Evolutionary conservation across 1,284 basidiomycete species (phyloP).

Genomic region (Ganoderma leucocontextum): DNA sequence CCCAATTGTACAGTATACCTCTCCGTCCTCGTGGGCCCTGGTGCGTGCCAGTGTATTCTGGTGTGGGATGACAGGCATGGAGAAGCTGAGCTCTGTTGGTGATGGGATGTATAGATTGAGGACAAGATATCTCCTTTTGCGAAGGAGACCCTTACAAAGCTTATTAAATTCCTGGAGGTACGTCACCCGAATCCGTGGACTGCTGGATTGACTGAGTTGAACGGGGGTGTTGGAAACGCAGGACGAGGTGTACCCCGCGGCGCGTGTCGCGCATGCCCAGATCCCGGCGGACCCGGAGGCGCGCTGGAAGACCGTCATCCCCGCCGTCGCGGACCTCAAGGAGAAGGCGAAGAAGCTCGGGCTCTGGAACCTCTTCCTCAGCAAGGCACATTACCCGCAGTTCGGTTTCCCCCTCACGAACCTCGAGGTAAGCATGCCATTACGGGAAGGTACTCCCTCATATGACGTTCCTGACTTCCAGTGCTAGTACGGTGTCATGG

Average conservation of each 20-base stretch:
- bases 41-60: constrained; percentile 46
- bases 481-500: constrained; percentile 92
- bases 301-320: constrained; percentile 89
- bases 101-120: constrained; percentile 66
- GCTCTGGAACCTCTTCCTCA: constrained; percentile 97
- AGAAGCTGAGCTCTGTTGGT: neutral
- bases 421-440: constrained; percentile 73
- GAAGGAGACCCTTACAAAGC: constrained; percentile 85
- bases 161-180: constrained; percentile 89
- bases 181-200: constrained; percentile 35
- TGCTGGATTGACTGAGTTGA: neutral
- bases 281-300: constrained; percentile 77
- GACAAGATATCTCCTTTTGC: constrained; percentile 91
- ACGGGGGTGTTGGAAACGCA: constrained; percentile 42
- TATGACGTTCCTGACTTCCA: constrained; percentile 9
- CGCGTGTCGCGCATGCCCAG: constrained; percentile 83
- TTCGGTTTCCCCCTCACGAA: constrained; percentile 91
- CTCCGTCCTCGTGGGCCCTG: constrained; percentile 84
- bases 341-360: constrained; percentile 87
- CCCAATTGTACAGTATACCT: constrained; percentile 77
- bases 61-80: neutral
- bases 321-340: constrained; percentile 88
- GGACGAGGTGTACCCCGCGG: constrained; percentile 90
- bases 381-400: constrained; percentile 91
- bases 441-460: neutral